Base-by-base conservation (phyloP, 495 filamentous ascomycete genomes). In the Tuber aestivum region DNA sequence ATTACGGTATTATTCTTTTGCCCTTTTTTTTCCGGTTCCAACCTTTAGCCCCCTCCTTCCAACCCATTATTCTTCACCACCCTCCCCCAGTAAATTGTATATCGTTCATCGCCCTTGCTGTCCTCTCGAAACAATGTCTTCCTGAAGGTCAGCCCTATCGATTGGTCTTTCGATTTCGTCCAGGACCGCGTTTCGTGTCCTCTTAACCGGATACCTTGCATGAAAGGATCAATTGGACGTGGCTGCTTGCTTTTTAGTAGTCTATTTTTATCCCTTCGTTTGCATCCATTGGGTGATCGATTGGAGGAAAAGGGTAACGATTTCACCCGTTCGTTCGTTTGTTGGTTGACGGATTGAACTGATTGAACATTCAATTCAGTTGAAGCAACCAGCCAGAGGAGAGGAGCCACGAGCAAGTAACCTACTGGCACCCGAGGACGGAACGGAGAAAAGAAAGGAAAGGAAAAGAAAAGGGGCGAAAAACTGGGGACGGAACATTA, bases 101-200 rank as follows among this genome's bases (percentile, higher is more conserved):
- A 79, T 79, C 78, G 78, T 79, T 72, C 73, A 41, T 79, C 78
- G n/a, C 73, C 65, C 65, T 72, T 79, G 76, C 73, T 79, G 73
- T 77, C 74, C 69, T 79, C 77, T 75, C 78, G 70, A 65, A 35
- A 75, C 77, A 70, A 79, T 79, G 78, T 68, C 77, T 72, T 56
- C 72, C 70, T 79, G 69, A 79, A 72, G 70, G 77, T 69, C 77
- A 79, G 77, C 78, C 78, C 77, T 79, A 79, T 79, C 78, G 76
- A 78, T 79, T 79, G 76, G 76, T 44, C 32, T 71, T 74, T 27
- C 35, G 41, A 48, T 73, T 79, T 79, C 56, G 27, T 75, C 72
- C 65, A 68, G 78, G 76, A 70, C 70, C 61, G 70, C 75, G 78
- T 79, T 79, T 74, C 76, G 27, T 35, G 27, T 65, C 35, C 35